Percentiles rank a stretch among this genome's conserved stretches.
Evolutionary conservation across 257 asterid species (phyloP).

Genomic region (Thymus quinquecostatus): DNA sequence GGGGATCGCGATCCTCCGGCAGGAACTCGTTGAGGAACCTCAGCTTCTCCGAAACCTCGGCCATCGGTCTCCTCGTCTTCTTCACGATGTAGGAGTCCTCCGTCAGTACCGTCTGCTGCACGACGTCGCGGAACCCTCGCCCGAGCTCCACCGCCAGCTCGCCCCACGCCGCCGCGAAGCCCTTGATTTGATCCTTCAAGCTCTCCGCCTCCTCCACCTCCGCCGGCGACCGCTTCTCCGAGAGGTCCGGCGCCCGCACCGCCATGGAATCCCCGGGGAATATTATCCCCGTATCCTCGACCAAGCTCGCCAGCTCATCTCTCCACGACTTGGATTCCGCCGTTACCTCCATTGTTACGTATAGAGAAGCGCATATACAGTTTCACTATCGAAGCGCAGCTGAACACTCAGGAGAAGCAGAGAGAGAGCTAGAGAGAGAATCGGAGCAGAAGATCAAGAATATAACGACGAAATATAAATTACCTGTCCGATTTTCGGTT

Average conservation of each 20-base stretch:
- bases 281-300: conserved; percentile 63
- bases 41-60: conserved; percentile 56
- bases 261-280: conserved; percentile 47
- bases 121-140: conserved; percentile 76
- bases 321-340: conserved; percentile 66
- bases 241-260: conserved; percentile 38
- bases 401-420: conserved; percentile 7
- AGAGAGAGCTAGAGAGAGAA: conserved; percentile 1
- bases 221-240: conserved; percentile 34
- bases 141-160: conserved; percentile 74
- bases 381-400: neutral
- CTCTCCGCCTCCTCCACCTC: conserved; percentile 55
- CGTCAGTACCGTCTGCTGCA: conserved; percentile 70
- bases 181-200: conserved; percentile 78
- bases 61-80: conserved; percentile 57
- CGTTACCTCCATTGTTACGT: conserved; percentile 53
- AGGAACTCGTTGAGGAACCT: conserved; percentile 68
- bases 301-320: conserved; percentile 77
- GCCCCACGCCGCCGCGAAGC: conserved; percentile 87
- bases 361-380: conserved; percentile 3
- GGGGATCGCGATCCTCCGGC: conserved; percentile 96
- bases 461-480: neutral
- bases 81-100: conserved; percentile 83
- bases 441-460: conserved; percentile 7
- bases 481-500: conserved; percentile 16